These are phyloP conservation scores for Leccinum sublutescens DNA, from an alignment of 768 basidiomycete species.

Conservation along the genomic window DNA sequence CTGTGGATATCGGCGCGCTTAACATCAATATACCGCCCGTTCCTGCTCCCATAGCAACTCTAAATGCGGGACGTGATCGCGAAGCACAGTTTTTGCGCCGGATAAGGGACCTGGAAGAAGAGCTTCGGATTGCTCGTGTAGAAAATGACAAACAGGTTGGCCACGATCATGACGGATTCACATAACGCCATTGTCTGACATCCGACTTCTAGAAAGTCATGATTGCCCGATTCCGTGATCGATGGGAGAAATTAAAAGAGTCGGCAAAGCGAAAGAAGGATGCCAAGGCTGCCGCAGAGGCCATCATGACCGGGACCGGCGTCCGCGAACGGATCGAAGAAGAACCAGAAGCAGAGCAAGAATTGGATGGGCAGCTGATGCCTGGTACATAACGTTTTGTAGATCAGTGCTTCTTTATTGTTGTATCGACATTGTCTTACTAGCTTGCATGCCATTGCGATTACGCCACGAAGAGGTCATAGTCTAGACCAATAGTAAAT, in stretches of 20 bases:
- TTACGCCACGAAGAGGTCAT: not conserved
- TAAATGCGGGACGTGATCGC: constrained; percentile 55
- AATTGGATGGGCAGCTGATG: constrained; percentile 32
- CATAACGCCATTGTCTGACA: constrained; percentile 10
- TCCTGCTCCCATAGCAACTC: constrained; percentile 47
- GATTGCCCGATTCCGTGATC: constrained; percentile 79
- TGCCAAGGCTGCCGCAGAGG: constrained; percentile 53
- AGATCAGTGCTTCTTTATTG: not conserved
- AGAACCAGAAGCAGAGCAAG: constrained; percentile 66
- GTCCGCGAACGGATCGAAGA: constrained; percentile 70
- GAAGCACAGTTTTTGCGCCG: constrained; percentile 49
- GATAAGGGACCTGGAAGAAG: constrained; percentile 79
- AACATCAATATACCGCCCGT: constrained; percentile 55
- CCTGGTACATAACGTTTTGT: not conserved
- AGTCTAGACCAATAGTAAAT: not conserved
- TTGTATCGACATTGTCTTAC: constrained; percentile 14
- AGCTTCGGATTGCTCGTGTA: constrained; percentile 54
- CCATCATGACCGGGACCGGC: constrained; percentile 38
- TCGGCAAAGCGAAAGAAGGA: constrained; percentile 85
- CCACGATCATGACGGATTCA: constrained; percentile 8
- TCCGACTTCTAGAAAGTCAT: constrained; percentile 68
- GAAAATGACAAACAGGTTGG: constrained; percentile 86
- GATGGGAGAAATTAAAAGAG: constrained; percentile 90
- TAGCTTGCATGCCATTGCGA: constrained; percentile 7
- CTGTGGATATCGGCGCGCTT: constrained; percentile 53